Evolutionary conservation across 306 rosid genomes (phyloP).

Genomic region (Alnus glutinosa): DNA sequence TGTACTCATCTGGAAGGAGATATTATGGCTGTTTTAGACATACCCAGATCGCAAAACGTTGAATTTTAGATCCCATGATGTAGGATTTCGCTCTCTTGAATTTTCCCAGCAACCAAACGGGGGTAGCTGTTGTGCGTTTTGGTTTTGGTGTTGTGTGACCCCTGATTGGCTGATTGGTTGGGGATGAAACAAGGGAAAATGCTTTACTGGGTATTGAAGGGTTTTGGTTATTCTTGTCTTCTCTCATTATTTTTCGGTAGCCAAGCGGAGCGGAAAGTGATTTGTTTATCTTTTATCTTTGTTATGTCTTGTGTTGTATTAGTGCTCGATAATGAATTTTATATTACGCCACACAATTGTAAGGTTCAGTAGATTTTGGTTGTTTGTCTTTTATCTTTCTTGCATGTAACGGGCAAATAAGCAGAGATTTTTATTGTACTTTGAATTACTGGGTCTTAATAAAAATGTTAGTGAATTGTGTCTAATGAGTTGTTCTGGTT

Average conservation of each 20-base stretch:
- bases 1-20: not conserved
- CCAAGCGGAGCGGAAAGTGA: not conserved
- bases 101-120: not conserved
- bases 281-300: not conserved
- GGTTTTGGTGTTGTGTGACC: not conserved
- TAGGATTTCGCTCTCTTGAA: no score
- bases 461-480: not conserved
- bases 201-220: not conserved
- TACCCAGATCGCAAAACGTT: not conserved
- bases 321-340: not conserved
- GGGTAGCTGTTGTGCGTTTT: not conserved
- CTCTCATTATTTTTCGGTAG: not conserved
- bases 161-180: not conserved
- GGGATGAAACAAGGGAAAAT: not conserved
- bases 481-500: not conserved
- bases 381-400: not conserved
- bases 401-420: not conserved
- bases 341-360: not conserved
- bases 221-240: not conserved
- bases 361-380: not conserved
- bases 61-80: not conserved
- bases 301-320: not conserved
- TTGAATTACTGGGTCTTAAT: not conserved
- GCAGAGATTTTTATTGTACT: not conserved
- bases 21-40: not conserved